Percentiles rank a stretch among this genome's conserved stretches.
phyloP scores from a whole-genome alignment of 495 filamentous ascomycete genomes.

The Penicillium daleae region DNA sequence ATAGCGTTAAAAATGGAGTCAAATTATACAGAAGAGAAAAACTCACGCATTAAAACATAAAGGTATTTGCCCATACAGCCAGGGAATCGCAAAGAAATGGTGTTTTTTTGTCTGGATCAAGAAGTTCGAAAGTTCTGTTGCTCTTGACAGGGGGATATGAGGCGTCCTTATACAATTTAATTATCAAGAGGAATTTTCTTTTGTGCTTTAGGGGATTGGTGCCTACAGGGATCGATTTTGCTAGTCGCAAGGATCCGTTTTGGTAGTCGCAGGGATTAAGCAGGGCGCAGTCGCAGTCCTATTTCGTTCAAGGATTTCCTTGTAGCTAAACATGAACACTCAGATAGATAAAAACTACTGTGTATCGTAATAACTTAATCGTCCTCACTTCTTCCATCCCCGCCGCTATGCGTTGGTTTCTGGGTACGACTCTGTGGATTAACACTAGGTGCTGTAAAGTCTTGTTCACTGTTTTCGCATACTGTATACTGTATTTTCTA shows the following conservation, averaged over 20 bases:
- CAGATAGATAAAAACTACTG: neutral
- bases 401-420: slow-evolving; percentile 2
- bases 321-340: neutral
- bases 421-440: slow-evolving; percentile 2
- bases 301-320: neutral
- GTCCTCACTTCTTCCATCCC: neutral
- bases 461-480: neutral
- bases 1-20: neutral
- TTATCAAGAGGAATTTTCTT: no score
- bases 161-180: no score
- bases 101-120: no score
- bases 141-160: no score
- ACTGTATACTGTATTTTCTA: neutral
- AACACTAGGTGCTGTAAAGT: neutral
- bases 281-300: neutral
- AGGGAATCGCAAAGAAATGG: neutral
- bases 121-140: no score
- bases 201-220: neutral
- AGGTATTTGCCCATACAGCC: neutral
- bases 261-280: neutral
- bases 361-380: neutral
- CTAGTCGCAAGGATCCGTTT: neutral
- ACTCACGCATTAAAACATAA: neutral
- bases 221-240: neutral
- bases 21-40: neutral